phyloP scores from a whole-genome alignment of 1,284 basidiomycete genomes.

The Cryptococcus neoformans region DNA sequence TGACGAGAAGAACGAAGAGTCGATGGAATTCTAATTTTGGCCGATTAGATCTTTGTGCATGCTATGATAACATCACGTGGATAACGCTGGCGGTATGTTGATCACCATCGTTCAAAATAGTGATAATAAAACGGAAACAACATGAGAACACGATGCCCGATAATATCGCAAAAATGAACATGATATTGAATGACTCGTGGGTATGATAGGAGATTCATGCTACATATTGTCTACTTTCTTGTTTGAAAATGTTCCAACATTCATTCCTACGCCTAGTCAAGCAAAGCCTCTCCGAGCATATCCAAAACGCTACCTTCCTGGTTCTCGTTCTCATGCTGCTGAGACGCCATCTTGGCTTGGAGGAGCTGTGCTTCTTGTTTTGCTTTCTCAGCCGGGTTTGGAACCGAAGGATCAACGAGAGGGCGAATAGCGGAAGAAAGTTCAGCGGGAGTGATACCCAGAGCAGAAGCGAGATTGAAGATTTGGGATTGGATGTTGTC shows the following conservation, averaged over 20 bases:
- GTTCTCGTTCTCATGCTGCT: constrained; percentile 11
- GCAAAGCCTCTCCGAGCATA: constrained; percentile 43
- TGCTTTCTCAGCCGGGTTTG: constrained; percentile 38
- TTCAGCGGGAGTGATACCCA: constrained; percentile 47
- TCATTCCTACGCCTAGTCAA: constrained; percentile 30
- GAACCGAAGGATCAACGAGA: constrained; percentile 45
- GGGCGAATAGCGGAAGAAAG: constrained; percentile 45
- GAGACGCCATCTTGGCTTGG: constrained; percentile 28
- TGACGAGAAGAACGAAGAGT: neutral
- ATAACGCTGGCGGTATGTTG: too few relatives aligned
- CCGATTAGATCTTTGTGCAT: neutral
- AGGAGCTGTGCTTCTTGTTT: constrained; percentile 32
- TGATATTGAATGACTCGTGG: too few relatives aligned
- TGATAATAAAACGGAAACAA: neutral
- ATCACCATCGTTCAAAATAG: too few relatives aligned
- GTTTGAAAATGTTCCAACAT: neutral
- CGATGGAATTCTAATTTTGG: neutral
- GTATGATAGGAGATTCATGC: too few relatives aligned
- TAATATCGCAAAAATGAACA: neutral
- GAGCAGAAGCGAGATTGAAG: constrained; percentile 37
- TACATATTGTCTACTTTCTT: neutral
- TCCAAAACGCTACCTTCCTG: constrained; percentile 32
- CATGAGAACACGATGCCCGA: neutral
- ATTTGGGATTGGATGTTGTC: constrained; percentile 43
- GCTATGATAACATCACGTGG: neutral